phyloP scores from a whole-genome alignment of 768 basidiomycete species.

The Crepidotus variabilis region DNA sequence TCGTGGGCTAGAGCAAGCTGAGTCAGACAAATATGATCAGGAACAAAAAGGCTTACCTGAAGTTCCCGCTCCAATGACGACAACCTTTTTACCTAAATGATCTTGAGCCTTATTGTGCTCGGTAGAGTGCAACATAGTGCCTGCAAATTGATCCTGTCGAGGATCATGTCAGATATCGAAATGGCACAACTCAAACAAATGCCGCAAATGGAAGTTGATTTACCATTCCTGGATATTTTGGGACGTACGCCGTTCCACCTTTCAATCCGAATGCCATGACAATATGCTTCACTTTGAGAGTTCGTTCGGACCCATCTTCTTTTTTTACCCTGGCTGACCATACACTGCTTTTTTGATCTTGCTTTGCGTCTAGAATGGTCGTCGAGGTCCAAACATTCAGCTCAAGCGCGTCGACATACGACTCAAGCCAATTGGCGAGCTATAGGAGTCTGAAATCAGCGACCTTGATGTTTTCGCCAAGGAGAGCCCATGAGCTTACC shows the following conservation, averaged over 20 bases:
- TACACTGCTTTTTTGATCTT: slow-evolving; percentile 31
- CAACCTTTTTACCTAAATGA: slow-evolving; percentile 57
- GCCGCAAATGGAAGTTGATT: background rate
- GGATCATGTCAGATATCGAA: background rate
- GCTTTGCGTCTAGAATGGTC: slow-evolving; percentile 31
- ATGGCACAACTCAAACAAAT: background rate
- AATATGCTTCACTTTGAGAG: slow-evolving; percentile 44
- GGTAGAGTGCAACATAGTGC: slow-evolving; percentile 49
- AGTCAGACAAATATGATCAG: background rate
- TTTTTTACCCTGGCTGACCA: slow-evolving; percentile 42
- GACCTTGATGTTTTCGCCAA: background rate
- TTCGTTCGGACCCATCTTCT: slow-evolving; percentile 28
- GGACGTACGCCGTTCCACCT: slow-evolving; percentile 42
- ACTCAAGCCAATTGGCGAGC: slow-evolving; percentile 68
- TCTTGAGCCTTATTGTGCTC: slow-evolving; percentile 44
- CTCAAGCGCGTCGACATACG: slow-evolving; percentile 55
- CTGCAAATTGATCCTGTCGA: slow-evolving; percentile 36
- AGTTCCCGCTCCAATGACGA: slow-evolving; percentile 67
- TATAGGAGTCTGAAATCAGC: slow-evolving; percentile 13
- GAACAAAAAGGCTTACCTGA: slow-evolving; percentile 31
- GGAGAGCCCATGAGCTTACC: slow-evolving; percentile 9
- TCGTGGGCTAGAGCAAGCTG: slow-evolving; percentile 30
- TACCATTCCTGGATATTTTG: slow-evolving; percentile 40
- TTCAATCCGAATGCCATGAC: slow-evolving; percentile 55
- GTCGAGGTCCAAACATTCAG: slow-evolving; percentile 62